These are phyloP conservation scores for Microsporum audouinii DNA, from an alignment of 2,329 filamentous ascomycete genomes.

Conservation along the genomic window DNA sequence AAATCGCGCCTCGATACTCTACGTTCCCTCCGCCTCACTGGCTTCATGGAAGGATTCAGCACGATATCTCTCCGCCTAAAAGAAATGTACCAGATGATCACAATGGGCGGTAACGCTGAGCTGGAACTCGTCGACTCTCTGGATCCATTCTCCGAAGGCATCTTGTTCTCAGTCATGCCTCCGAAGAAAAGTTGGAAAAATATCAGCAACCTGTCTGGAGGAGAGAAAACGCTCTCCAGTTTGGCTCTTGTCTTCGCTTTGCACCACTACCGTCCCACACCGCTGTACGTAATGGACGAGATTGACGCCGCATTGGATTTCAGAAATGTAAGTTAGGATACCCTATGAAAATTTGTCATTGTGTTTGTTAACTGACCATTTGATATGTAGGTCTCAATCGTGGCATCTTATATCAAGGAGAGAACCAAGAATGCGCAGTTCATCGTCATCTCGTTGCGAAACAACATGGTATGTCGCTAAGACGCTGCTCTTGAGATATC, in stretches of 20 bases:
- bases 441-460: constrained; percentile 91
- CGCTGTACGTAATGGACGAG: constrained; percentile 98
- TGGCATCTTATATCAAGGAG: constrained; percentile 98
- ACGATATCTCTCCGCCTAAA: constrained; percentile 89
- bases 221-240: constrained; percentile 91
- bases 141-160: constrained; percentile 94
- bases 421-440: constrained; percentile 98
- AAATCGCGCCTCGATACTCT: constrained; percentile 92
- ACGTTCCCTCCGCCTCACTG: constrained; percentile 76
- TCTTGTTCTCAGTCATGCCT: constrained; percentile 96
- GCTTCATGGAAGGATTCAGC: constrained; percentile 97
- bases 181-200: constrained; percentile 99
- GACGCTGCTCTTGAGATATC: not conserved
- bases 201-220: constrained; percentile 87
- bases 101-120: constrained; percentile 97
- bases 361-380: constrained; percentile 10
- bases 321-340: constrained; percentile 67
- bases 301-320: constrained; percentile 98
- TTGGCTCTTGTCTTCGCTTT: constrained; percentile 94
- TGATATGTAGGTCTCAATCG: constrained; percentile 67
- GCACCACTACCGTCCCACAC: constrained; percentile 96
- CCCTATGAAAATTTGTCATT: not conserved
- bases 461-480: constrained; percentile 62
- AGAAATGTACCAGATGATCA: constrained; percentile 99
- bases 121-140: constrained; percentile 91